Percentiles rank a stretch among this genome's conserved stretches.
Evolutionary conservation across 75 land plant genomes (phyloP).

Genomic region (Ceratopteris richardii): DNA sequence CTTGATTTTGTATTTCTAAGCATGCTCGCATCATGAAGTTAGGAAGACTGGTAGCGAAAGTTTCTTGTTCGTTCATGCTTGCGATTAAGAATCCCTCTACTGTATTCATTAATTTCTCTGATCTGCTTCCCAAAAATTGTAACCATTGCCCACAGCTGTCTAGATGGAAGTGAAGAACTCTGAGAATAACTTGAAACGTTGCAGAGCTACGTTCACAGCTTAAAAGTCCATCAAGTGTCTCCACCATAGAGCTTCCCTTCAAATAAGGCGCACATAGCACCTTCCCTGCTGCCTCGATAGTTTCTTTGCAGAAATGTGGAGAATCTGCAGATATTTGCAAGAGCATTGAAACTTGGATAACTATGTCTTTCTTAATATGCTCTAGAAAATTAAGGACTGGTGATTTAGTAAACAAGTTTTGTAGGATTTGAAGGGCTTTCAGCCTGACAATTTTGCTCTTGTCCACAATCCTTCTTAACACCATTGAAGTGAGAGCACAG

Average conservation of each 20-base stretch:
- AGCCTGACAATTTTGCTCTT: conserved; percentile 21
- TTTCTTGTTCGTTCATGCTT: background rate
- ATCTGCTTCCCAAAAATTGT: conserved; percentile 10
- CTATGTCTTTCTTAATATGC: conserved; percentile 1
- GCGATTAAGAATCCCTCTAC: conserved; percentile 1
- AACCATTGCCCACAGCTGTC: conserved; percentile 6
- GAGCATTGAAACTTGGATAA: conserved; percentile 9
- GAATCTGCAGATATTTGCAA: conserved; percentile 8
- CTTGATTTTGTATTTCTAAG: background rate
- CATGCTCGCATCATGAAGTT: background rate
- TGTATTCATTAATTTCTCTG: background rate
- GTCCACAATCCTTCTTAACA: conserved; percentile 9
- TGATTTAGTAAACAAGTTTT: background rate
- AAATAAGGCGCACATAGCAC: conserved; percentile 1
- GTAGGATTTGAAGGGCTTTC: conserved; percentile 15
- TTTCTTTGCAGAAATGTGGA: conserved; percentile 16
- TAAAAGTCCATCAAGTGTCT: conserved; percentile 8
- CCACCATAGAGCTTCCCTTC: conserved; percentile 10
- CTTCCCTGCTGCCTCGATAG: conserved; percentile 5
- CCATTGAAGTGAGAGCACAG: conserved; percentile 1
- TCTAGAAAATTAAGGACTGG: background rate
- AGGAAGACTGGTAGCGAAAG: background rate
- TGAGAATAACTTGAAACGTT: conserved; percentile 2
- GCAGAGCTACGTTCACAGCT: conserved; percentile 5
- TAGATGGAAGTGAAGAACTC: conserved; percentile 8